Percentiles rank a stretch among this genome's conserved stretches.
Evolutionary conservation across 352 stramenopile genomes (phyloP).

Genomic region (Globisporangium cederbergense): DNA sequence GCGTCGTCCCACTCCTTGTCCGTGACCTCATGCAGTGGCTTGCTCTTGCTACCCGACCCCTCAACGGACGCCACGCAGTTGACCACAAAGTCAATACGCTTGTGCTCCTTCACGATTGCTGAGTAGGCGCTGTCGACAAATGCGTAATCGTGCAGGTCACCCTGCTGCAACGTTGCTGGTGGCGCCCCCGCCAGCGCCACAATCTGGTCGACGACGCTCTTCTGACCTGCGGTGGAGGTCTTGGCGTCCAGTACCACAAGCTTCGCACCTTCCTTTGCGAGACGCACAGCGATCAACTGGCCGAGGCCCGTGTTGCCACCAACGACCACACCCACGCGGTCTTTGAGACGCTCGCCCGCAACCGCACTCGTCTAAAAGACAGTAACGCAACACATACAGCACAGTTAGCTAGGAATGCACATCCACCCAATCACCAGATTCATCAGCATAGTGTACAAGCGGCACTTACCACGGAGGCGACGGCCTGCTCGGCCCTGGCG

Average conservation of each 20-base stretch:
- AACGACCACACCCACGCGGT: slow-evolving; percentile 55
- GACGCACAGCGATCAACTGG: slow-evolving; percentile 52
- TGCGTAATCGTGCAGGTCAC: slow-evolving; percentile 44
- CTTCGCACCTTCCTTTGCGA: slow-evolving; percentile 63
- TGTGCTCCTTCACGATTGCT: slow-evolving; percentile 37
- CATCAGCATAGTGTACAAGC: background rate
- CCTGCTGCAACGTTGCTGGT: slow-evolving; percentile 35
- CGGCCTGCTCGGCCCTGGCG: slow-evolving; percentile 39
- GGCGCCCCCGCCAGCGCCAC: slow-evolving; percentile 17
- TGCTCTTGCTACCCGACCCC: slow-evolving; percentile 30
- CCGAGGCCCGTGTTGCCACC: slow-evolving; percentile 58
- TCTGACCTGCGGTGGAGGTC: slow-evolving; percentile 17
- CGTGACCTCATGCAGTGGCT: slow-evolving; percentile 36
- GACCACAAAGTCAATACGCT: slow-evolving; percentile 70
- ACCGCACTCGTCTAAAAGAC: slow-evolving; percentile 46
- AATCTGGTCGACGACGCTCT: slow-evolving; percentile 44
- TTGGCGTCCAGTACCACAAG: slow-evolving; percentile 47
- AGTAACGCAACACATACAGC: background rate
- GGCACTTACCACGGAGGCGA: slow-evolving; percentile 55
- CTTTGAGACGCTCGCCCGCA: slow-evolving; percentile 49
- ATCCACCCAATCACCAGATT: slow-evolving; percentile 1
- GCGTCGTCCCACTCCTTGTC: slow-evolving; percentile 49
- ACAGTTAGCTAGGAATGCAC: background rate
- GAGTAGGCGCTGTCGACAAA: slow-evolving; percentile 51
- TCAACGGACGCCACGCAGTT: slow-evolving; percentile 49